Evolutionary conservation across 129 eudicot genomes (phyloP).

Genomic region (Lonicera japonica): DNA sequence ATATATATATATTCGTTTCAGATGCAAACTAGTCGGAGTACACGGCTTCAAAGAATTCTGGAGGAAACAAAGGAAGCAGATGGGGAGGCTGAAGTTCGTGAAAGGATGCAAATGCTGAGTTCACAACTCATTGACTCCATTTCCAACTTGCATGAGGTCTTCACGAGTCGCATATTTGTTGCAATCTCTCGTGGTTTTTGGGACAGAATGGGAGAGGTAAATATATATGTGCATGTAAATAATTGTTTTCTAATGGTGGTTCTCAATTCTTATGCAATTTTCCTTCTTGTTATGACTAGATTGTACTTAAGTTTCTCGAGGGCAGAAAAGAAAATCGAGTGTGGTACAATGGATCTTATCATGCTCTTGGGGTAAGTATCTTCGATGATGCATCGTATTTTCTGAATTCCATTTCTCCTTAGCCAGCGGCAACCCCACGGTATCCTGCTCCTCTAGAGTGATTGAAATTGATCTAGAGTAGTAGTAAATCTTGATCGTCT

Average conservation of each 20-base stretch:
- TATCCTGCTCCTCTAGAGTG: too few relatives aligned
- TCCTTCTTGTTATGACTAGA: constrained; percentile 24
- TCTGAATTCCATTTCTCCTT: too few relatives aligned
- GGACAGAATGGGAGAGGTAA: constrained; percentile 97
- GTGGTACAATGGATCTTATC: constrained; percentile 86
- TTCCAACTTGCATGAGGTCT: constrained; percentile 80
- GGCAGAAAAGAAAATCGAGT: constrained; percentile 88
- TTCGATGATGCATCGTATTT: too few relatives aligned
- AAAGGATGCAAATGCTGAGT: constrained; percentile 71
- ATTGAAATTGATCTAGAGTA: too few relatives aligned
- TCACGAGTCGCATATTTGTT: constrained; percentile 66
- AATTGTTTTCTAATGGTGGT: background rate
- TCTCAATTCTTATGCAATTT: constrained; percentile 16
- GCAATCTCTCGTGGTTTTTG: constrained; percentile 76
- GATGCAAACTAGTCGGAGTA: constrained; percentile 66
- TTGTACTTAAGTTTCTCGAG: constrained; percentile 75
- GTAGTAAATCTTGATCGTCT: too few relatives aligned
- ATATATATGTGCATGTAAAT: background rate
- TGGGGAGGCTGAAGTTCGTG: constrained; percentile 81
- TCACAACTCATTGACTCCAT: constrained; percentile 62
- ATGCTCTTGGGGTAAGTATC: constrained; percentile 80
- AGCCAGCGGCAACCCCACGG: too few relatives aligned
- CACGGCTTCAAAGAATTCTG: constrained; percentile 77
- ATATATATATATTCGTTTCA: constrained; percentile 14
- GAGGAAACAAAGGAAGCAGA: constrained; percentile 92